Base-by-base conservation (phyloP, 805 yeast genomes). In the Metschnikowia borealis region DNA sequence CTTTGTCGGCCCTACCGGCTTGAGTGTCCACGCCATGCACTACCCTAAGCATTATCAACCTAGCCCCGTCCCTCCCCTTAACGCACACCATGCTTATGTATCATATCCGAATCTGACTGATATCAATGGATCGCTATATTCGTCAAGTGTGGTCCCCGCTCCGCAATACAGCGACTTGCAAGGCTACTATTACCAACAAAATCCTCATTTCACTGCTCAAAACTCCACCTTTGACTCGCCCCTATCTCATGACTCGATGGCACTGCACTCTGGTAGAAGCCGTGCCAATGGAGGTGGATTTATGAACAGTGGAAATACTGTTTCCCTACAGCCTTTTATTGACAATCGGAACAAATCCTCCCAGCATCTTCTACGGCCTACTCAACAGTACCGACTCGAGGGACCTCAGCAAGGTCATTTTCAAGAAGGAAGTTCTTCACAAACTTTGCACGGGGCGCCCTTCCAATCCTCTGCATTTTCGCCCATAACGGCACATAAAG, bases 201-300 rank as follows among this genome's bases (percentile, higher is more conserved):
- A 39, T 26, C 13, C 34, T 15, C 21, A 17, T 10, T 14, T 15
- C 15, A 15, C 34, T 5, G 20, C 26, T 26, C 43, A 8, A 5
- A 39, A 39, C 21, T 39, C 43, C 20, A 39, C 33, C 13, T 29
- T 15, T 14, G 34, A 29, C 20, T 5, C 43, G 14, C n/a, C 34
- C n/a, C 14, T 39, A 26, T 14, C 32, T 26, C 33, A 29, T 29
- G 34, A 29, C 43, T 39, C 43, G 21, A 39, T 39, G 34, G 34
- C 34, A 26, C 43, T n/a, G 34, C 43, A 39, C 34, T 29, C 43
- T 39, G 43, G 43, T 39, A 29, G 43, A 26, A 39, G 34, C 34
- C 34, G 33, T 39, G 41, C 32, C 41, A 38, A 21, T 31, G 43
- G 34, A 26, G 43, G 43, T 15, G 43, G 20, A 17, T 39, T 10